Evolutionary conservation across 768 basidiomycete genomes (phyloP).

Genomic region (Tricholoma bakamatsutake): DNA sequence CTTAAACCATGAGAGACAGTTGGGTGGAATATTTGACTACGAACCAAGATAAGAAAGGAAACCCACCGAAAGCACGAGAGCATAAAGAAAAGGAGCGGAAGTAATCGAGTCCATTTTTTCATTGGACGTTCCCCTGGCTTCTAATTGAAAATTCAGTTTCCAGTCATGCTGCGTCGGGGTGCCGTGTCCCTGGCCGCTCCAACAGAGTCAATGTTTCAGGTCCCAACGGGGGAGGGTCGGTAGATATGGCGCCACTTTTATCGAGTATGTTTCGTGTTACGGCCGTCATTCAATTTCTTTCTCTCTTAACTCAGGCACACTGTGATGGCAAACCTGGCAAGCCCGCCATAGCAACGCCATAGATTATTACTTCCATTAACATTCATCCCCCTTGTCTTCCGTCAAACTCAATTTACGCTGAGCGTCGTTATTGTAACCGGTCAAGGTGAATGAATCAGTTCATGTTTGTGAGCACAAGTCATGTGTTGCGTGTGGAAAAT

Average conservation of each 20-base stretch:
- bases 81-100: no score
- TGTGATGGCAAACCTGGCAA: constrained; percentile 5
- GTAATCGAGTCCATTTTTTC: no score
- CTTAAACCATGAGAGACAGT: no score
- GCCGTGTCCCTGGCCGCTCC: constrained; percentile 8
- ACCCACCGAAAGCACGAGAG: no score
- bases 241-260: constrained; percentile 11
- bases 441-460: no score
- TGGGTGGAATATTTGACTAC: no score
- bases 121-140: not conserved
- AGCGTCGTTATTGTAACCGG: no score
- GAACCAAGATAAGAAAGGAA: no score
- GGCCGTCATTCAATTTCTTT: not conserved
- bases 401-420: no score
- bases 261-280: constrained; percentile 1
- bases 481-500: no score
- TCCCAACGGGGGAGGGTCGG: constrained; percentile 2
- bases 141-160: not conserved
- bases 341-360: constrained; percentile 5
- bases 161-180: constrained; percentile 3
- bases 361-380: not conserved
- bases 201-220: not conserved
- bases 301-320: constrained; percentile 1
- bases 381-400: no score
- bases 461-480: no score